Evolutionary conservation across 164 flowering plant species (phyloP).

Genomic region (Liriodendron chinense): DNA sequence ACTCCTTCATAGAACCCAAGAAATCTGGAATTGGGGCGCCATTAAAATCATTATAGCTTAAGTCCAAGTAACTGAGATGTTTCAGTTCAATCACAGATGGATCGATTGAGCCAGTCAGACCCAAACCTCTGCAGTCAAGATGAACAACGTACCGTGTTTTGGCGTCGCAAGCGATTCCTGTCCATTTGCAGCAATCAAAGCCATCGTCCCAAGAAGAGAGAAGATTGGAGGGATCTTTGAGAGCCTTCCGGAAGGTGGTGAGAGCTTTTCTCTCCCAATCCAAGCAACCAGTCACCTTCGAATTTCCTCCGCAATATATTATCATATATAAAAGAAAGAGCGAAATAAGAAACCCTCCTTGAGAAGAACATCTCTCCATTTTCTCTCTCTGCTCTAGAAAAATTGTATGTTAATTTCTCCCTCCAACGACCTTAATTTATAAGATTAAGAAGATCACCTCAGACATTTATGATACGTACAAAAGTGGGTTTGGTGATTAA

Average conservation of each 20-base stretch:
- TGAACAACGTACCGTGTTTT: neutral
- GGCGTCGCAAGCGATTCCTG: conserved; percentile 1
- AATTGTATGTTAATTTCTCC: no score
- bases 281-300: neutral
- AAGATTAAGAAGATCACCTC: no score
- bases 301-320: no score
- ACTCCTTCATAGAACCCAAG: conserved; percentile 1
- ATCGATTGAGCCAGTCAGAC: conserved; percentile 2
- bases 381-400: no score
- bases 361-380: no score
- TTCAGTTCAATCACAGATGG: conserved; percentile 4
- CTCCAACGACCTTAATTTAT: no score
- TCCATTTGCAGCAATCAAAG: conserved; percentile 5
- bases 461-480: no score
- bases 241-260: conserved; percentile 1
- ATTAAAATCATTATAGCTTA: conserved; percentile 1
- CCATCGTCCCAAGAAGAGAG: conserved; percentile 1
- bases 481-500: no score
- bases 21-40: conserved; percentile 4
- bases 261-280: conserved; percentile 5
- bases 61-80: conserved; percentile 8
- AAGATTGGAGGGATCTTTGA: neutral
- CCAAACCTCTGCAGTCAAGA: conserved; percentile 8
- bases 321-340: no score
- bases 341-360: no score